Evolutionary conservation across 345 rosid species (phyloP).

Genomic region (Cardamine chenopodiifolia): DNA sequence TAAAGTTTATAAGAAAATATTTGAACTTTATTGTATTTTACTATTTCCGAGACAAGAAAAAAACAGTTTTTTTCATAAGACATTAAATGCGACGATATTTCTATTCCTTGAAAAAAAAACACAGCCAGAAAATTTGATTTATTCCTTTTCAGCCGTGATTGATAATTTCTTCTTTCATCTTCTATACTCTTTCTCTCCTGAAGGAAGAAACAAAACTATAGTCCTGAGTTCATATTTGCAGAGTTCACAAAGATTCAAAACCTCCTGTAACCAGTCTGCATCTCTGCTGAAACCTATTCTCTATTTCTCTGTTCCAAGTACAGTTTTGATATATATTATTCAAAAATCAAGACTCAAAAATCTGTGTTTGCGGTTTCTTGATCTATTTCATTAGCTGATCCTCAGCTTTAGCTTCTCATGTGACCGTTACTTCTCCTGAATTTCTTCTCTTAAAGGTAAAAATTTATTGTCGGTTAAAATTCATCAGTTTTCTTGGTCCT

Average conservation of each 20-base stretch:
- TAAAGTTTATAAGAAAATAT: background rate
- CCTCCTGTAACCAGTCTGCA: constrained; percentile 37
- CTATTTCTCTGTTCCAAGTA: constrained; percentile 24
- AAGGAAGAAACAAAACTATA: background rate
- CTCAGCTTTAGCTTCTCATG: constrained; percentile 21
- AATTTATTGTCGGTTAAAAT: background rate
- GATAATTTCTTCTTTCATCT: constrained; percentile 6
- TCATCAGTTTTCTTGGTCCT: background rate
- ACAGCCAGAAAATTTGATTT: constrained; percentile 6
- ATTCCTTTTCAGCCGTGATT: constrained; percentile 7
- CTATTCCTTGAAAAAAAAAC: constrained; percentile 10
- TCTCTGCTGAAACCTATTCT: constrained; percentile 34
- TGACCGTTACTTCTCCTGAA: constrained; percentile 40
- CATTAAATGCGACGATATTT: constrained; percentile 34
- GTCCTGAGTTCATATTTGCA: constrained; percentile 13
- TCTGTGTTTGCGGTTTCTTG: constrained; percentile 33
- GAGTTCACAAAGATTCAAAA: constrained; percentile 32
- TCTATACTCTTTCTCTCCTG: background rate
- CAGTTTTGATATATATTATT: constrained; percentile 16
- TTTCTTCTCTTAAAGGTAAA: constrained; percentile 22
- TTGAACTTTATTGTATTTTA: constrained; percentile 2
- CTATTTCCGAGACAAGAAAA: background rate
- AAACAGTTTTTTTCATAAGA: constrained; percentile 9
- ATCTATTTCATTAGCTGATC: constrained; percentile 29
- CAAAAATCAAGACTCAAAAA: constrained; percentile 10